phyloP scores from a whole-genome alignment of 2,329 filamentous ascomycete species.

The Polytolypa hystricis region DNA sequence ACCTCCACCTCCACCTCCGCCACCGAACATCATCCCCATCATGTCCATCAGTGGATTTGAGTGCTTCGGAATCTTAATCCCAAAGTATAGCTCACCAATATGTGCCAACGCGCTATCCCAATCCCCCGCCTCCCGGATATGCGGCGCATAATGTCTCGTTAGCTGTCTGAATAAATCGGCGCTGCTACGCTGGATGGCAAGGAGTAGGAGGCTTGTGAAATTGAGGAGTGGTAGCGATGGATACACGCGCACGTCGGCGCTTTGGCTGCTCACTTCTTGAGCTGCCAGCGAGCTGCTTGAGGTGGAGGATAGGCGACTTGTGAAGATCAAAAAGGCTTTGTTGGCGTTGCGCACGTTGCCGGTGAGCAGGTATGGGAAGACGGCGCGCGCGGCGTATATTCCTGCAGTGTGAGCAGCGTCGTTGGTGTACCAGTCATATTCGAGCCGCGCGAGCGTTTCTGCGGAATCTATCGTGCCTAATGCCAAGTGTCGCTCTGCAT shows the following conservation, averaged over 20 bases:
- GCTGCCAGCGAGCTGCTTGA: slow-evolving; percentile 54
- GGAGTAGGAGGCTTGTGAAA: slow-evolving; percentile 74
- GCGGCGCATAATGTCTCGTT: slow-evolving; percentile 64
- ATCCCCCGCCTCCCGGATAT: slow-evolving; percentile 63
- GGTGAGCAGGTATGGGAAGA: slow-evolving; percentile 81
- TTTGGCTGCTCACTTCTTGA: slow-evolving; percentile 68
- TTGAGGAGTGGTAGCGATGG: slow-evolving; percentile 89
- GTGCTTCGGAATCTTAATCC: slow-evolving; percentile 76
- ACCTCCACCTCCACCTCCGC: slow-evolving; percentile 48
- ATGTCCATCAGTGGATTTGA: slow-evolving; percentile 93
- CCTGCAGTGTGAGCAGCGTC: slow-evolving; percentile 82
- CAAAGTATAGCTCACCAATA: slow-evolving; percentile 95
- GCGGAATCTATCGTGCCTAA: slow-evolving; percentile 84
- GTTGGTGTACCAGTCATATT: slow-evolving; percentile 88
- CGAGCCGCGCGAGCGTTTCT: slow-evolving; percentile 65
- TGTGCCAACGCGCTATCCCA: slow-evolving; percentile 79
- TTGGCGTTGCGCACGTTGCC: slow-evolving; percentile 87
- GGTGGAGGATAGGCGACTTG: slow-evolving; percentile 45
- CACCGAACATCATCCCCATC: slow-evolving; percentile 92
- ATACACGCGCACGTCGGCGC: slow-evolving; percentile 68
- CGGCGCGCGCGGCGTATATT: slow-evolving; percentile 71
- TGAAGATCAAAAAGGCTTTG: slow-evolving; percentile 67
- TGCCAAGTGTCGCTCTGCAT: slow-evolving; percentile 81
- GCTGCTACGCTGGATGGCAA: slow-evolving; percentile 71
- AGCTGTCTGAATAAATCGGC: slow-evolving; percentile 71